Percentiles rank a stretch among this genome's conserved stretches.
Conservation (phyloP, 805 yeast genomes). For the Wickerhamomyces silvicola region DNA sequence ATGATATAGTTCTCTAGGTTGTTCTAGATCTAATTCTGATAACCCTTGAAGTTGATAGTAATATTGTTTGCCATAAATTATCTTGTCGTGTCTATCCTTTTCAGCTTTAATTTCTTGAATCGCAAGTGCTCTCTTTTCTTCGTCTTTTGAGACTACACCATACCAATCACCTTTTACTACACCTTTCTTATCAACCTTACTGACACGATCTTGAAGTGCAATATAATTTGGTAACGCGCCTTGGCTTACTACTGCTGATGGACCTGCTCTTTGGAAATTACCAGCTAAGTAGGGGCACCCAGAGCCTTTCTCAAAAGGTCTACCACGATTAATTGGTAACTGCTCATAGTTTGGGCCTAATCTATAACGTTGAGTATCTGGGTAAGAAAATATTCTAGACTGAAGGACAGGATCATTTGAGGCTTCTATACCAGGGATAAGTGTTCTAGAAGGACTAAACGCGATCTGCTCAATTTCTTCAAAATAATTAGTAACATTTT, state of each 20-base stretch:
- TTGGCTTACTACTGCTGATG: slow-evolving; percentile 41
- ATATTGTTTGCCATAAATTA: slow-evolving; percentile 29
- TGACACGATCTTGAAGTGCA: slow-evolving; percentile 32
- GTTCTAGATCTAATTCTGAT: slow-evolving; percentile 39
- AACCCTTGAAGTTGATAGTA: slow-evolving; percentile 35
- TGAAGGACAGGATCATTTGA: slow-evolving; percentile 63
- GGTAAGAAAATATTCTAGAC: slow-evolving; percentile 53
- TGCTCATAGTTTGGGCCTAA: slow-evolving; percentile 64
- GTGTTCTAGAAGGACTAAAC: slow-evolving; percentile 45
- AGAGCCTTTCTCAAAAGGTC: slow-evolving; percentile 21
- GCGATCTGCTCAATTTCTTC: slow-evolving; percentile 39
- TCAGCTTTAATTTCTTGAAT: slow-evolving; percentile 24
- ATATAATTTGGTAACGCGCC: slow-evolving; percentile 48
- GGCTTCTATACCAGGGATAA: slow-evolving; percentile 71
- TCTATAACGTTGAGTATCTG: slow-evolving; percentile 74
- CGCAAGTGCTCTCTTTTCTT: slow-evolving; percentile 21
- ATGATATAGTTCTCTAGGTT: slow-evolving; percentile 37
- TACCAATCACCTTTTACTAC: slow-evolving; percentile 22
- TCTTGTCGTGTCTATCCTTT: slow-evolving; percentile 28
- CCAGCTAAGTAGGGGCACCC: slow-evolving; percentile 46
- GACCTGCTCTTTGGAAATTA: slow-evolving; percentile 56
- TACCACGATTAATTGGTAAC: slow-evolving; percentile 53
- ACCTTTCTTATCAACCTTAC: slow-evolving; percentile 12
- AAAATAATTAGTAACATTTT: slow-evolving; percentile 51
- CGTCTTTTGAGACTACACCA: slow-evolving; percentile 28